Evolutionary conservation across 2,329 filamentous ascomycete species (phyloP).

Genomic region (Cyclaneusma minus): DNA sequence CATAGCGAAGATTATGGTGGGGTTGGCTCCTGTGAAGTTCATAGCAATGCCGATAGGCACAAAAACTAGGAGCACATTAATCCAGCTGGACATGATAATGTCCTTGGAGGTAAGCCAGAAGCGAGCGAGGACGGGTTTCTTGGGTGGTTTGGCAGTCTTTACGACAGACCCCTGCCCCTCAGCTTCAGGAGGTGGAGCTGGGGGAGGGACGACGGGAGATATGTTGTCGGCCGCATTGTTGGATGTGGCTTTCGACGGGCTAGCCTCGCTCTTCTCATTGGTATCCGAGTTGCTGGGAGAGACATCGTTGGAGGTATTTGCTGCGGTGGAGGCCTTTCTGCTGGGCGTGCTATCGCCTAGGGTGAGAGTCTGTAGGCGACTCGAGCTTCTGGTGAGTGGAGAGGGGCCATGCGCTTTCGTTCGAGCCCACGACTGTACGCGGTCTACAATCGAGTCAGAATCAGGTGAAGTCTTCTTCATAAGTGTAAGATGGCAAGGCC

Average conservation of each 20-base stretch:
- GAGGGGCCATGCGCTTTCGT: constrained; percentile 36
- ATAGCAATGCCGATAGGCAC: constrained; percentile 63
- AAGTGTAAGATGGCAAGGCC: constrained; percentile 30
- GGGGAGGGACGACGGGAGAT: constrained; percentile 20
- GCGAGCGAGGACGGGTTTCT: constrained; percentile 13
- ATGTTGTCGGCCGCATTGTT: constrained; percentile 20
- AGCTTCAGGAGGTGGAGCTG: constrained; percentile 31
- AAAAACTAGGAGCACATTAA: constrained; percentile 64
- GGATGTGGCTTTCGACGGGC: constrained; percentile 13
- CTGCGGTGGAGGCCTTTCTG: constrained; percentile 10
- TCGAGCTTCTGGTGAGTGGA: constrained; percentile 22
- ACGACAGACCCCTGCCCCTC: constrained; percentile 42
- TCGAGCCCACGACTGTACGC: constrained; percentile 38
- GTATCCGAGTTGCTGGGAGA: constrained; percentile 12
- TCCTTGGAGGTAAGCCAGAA: constrained; percentile 28
- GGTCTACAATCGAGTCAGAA: constrained; percentile 34
- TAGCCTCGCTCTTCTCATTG: constrained; percentile 12
- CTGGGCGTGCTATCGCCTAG: constrained; percentile 20
- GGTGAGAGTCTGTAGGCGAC: constrained; percentile 19
- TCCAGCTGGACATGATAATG: constrained; percentile 56
- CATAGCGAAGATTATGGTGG: constrained; percentile 53
- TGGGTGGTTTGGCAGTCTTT: constrained; percentile 17
- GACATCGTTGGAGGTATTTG: constrained; percentile 8
- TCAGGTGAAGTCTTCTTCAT: constrained; percentile 46
- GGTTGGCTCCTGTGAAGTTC: constrained; percentile 34